These are phyloP conservation scores for Leccinum subtestaceum DNA, from an alignment of 768 basidiomycete species.

Conservation along the genomic window DNA sequence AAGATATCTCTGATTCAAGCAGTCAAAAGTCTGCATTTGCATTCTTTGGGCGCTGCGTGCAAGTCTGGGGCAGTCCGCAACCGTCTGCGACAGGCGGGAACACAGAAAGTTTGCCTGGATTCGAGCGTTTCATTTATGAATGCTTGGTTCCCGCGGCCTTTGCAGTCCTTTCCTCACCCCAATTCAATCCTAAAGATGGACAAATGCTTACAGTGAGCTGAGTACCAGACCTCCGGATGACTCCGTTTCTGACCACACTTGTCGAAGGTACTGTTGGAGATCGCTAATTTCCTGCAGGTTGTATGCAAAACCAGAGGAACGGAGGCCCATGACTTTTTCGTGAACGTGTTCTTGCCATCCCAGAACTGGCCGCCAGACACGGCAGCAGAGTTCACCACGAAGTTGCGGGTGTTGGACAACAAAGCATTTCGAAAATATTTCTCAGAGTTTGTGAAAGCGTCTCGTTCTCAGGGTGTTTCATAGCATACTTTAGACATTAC, in stretches of 20 bases:
- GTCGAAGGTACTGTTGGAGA: conserved; percentile 80
- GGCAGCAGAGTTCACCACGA: conserved; percentile 73
- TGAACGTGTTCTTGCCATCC: conserved; percentile 78
- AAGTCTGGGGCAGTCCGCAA: conserved; percentile 62
- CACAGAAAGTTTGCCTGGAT: conserved; percentile 68
- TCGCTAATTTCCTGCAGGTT: conserved; percentile 79
- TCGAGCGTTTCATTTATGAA: conserved; percentile 90
- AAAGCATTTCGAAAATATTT: conserved; percentile 86
- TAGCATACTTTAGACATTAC: conserved; percentile 33
- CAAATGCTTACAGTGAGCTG: conserved; percentile 74
- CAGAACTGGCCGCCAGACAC: conserved; percentile 82
- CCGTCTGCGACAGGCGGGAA: conserved; percentile 34
- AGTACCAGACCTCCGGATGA: background rate
- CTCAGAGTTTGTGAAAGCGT: conserved; percentile 76
- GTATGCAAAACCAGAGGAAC: conserved; percentile 73
- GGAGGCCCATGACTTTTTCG: conserved; percentile 82
- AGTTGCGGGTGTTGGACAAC: conserved; percentile 69
- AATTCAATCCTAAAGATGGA: conserved; percentile 87
- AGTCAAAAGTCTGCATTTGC: conserved; percentile 78
- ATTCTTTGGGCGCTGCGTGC: conserved; percentile 70
- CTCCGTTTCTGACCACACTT: background rate
- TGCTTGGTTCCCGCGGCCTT: conserved; percentile 80
- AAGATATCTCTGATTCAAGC: conserved; percentile 70
- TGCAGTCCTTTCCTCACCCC: conserved; percentile 69
- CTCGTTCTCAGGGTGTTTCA: conserved; percentile 51